phyloP scores from a whole-genome alignment of 345 rosid species.

The Ricinus communis region DNA sequence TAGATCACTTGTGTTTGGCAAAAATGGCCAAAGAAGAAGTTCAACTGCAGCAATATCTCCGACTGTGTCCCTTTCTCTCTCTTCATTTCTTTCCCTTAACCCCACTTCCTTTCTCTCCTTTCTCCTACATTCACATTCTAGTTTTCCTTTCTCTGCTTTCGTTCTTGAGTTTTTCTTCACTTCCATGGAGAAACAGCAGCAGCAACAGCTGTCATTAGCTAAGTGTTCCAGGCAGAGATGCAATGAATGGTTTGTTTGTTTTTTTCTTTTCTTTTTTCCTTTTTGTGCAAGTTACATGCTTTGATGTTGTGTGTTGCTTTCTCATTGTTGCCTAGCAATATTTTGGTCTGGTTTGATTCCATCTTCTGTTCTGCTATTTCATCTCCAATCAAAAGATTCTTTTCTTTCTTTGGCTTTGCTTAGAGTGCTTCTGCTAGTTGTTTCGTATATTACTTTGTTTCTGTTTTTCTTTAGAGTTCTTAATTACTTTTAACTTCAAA shows the following conservation, averaged over 20 bases:
- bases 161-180: slow-evolving; percentile 8
- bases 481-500: not conserved
- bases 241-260: slow-evolving; percentile 85
- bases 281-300: not conserved
- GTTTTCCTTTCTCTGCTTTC: slow-evolving; percentile 2
- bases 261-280: not conserved
- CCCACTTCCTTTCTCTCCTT: slow-evolving; percentile 13
- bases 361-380: not conserved
- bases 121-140: slow-evolving; percentile 9
- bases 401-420: not conserved
- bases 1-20: slow-evolving; percentile 35
- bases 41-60: slow-evolving; percentile 31
- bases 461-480: not conserved
- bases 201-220: slow-evolving; percentile 63
- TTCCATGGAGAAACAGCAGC: slow-evolving; percentile 68
- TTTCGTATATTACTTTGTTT: not conserved
- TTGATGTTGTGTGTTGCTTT: not conserved
- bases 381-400: not conserved
- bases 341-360: not conserved
- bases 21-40: slow-evolving; percentile 38
- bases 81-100: not conserved
- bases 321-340: not conserved
- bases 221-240: slow-evolving; percentile 81
- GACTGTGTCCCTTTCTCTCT: slow-evolving; percentile 31
- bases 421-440: not conserved